Conservation (phyloP, 139 green algal species). For the Edaphochlamys debaryana region DNA sequence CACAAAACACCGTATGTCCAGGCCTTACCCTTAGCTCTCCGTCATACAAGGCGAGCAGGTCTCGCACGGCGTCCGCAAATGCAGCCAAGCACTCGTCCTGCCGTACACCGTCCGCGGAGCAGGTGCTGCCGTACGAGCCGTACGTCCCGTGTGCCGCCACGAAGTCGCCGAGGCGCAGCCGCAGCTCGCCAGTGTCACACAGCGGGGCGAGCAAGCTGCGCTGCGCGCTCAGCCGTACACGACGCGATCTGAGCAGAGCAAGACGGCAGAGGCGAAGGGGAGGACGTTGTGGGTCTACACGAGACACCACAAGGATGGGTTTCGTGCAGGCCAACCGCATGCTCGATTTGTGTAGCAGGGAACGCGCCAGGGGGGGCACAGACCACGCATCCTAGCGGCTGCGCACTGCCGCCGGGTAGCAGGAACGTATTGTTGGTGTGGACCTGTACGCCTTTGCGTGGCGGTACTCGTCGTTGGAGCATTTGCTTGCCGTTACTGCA, state of each 20-base stretch:
- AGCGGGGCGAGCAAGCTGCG: neutral
- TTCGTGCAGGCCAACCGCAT: too few species aligned
- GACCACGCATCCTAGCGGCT: too few species aligned
- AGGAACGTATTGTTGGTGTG: too few species aligned
- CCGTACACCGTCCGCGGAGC: neutral
- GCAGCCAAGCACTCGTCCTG: constrained; percentile 4
- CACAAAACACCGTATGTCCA: neutral
- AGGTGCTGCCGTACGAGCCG: neutral
- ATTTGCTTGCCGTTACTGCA: too few species aligned
- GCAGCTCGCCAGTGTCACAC: constrained; percentile 29
- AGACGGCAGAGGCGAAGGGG: neutral
- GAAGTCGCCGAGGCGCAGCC: constrained; percentile 30
- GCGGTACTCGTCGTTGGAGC: too few species aligned
- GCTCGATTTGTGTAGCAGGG: too few species aligned
- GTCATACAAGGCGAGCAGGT: constrained; percentile 25
- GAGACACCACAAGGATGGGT: too few species aligned
- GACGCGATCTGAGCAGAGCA: neutral
- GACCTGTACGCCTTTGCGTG: too few species aligned
- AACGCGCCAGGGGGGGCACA: too few species aligned
- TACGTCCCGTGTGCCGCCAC: constrained; percentile 9
- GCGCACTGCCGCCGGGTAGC: too few species aligned
- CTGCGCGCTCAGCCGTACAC: neutral
- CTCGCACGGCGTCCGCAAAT: constrained; percentile 12
- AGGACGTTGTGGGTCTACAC: too few species aligned
- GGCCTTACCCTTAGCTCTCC: constrained; percentile 4